Evolutionary conservation across 257 asterid species (phyloP), one percentile per base, ranked within the genome.

Genomic region (Nicotiana knightiana): DNA sequence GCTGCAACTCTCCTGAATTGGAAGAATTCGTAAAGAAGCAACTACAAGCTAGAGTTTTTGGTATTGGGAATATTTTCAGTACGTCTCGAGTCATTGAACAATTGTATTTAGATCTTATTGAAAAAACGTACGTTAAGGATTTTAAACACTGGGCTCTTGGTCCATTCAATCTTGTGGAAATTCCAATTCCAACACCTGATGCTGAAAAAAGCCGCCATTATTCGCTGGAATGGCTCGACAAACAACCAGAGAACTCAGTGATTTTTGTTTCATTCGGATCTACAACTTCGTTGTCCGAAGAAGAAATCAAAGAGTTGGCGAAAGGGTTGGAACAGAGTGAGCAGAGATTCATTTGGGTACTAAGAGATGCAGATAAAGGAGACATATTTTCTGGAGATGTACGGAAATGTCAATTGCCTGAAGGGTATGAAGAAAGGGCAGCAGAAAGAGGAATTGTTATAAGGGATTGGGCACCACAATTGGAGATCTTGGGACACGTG

Each of bases 291-390:
- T 28, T 93, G 0, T 73, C 89, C 1, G 85, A 87, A 0, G 87
- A 89, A 5, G 93, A 92, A 55, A 89, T 93, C 67, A 55, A 7
- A 1, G 97, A 92, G 58, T 82, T 93, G 0, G 94, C 97, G 0
- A 4, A 76, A 1, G 98, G 97, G 13, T 82, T 93, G 24, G 96
- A 91, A 35, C 76, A 68, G 4, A 90, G 97, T 18, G 79, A 54
- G 0, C 90, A 85, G 11, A 92, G 84, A 35, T 93, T 91, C 85
- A n/a, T 92, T 1, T 93, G 98, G 98, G 91, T 90, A 0, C 30
- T 91, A 0, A 75, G 97, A 59, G 94, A 92, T 2, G 97, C 97
- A 0, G 98, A 93, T 33, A 88, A 68, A 81, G 97, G 92, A 2
- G 87, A 93, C 71, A 78, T 91, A 0, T 89, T 90, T 43, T 17